Conservation (phyloP, 1,139 yeast genomes). For the Hansenula sp. region DNA sequence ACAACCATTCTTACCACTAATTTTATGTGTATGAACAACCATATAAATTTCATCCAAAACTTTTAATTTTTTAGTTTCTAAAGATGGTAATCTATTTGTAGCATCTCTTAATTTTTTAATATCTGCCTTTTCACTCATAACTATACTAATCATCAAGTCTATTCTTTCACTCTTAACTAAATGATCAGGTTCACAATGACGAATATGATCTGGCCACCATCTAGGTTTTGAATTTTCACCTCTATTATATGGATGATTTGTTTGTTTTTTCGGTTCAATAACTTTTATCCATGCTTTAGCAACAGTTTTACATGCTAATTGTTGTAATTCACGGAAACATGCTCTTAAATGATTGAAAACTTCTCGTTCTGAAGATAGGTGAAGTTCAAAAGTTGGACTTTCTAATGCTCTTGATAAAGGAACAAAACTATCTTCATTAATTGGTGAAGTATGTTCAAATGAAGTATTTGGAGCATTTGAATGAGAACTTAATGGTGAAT, state of each 20-base stretch:
- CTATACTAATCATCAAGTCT: conserved; percentile 39
- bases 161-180: conserved; percentile 54
- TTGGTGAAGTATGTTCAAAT: neutral
- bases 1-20: conserved; percentile 4
- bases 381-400: neutral
- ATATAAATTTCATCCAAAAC: conserved; percentile 27
- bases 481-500: neutral
- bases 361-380: conserved; percentile 1
- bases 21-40: conserved; percentile 16
- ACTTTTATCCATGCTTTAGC: conserved; percentile 67
- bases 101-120: conserved; percentile 25
- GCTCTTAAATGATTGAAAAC: conserved; percentile 6
- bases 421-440: neutral
- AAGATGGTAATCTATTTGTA: conserved; percentile 11
- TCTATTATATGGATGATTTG: conserved; percentile 55
- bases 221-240: conserved; percentile 46
- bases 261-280: conserved; percentile 66
- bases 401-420: neutral
- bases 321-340: conserved; percentile 36
- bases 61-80: conserved; percentile 14
- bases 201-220: conserved; percentile 67
- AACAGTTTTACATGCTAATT: conserved; percentile 52
- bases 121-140: conserved; percentile 27
- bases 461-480: neutral
- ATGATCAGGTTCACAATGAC: conserved; percentile 75